Evolutionary conservation across 352 stramenopile species (phyloP).

Genomic region (Phytophthora lateralis): DNA sequence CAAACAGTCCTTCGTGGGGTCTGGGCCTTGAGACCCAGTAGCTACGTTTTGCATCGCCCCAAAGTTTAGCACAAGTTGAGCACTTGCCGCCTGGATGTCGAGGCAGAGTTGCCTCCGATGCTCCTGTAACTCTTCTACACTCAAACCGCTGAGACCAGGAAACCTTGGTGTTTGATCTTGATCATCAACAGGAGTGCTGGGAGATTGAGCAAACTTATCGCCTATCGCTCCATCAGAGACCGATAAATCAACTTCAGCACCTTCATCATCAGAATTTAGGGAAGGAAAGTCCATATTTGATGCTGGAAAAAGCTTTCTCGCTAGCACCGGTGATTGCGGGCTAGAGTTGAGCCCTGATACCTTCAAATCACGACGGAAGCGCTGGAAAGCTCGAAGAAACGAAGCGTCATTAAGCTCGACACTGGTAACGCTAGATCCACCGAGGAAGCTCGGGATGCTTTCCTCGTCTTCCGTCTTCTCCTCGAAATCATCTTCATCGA

Average conservation of each 20-base stretch:
- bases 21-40: slow-evolving; percentile 9
- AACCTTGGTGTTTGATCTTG: slow-evolving; percentile 6
- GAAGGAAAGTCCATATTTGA: background rate
- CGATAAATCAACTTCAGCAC: background rate
- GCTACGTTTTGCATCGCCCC: slow-evolving; percentile 9
- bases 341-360: slow-evolving; percentile 10
- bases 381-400: slow-evolving; percentile 55
- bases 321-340: slow-evolving; percentile 9
- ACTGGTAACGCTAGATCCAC: slow-evolving; percentile 57
- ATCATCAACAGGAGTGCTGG: background rate
- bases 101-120: slow-evolving; percentile 52
- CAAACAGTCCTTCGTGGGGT: slow-evolving; percentile 22
- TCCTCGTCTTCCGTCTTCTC: slow-evolving; percentile 34
- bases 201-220: background rate
- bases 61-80: slow-evolving; percentile 48
- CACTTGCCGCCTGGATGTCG: slow-evolving; percentile 58
- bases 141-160: slow-evolving; percentile 17
- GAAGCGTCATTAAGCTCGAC: slow-evolving; percentile 60
- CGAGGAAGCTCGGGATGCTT: slow-evolving; percentile 56
- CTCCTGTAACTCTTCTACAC: slow-evolving; percentile 32
- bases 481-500: slow-evolving; percentile 52
- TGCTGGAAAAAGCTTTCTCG: slow-evolving; percentile 30
- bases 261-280: background rate
- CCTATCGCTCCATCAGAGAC: background rate
- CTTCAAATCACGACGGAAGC: slow-evolving; percentile 48